A percentile compares a stretch with the other conserved stretches of the same genome.
Conservation (phyloP, 805 yeast genomes). For the Metschnikowia sp. region DNA sequence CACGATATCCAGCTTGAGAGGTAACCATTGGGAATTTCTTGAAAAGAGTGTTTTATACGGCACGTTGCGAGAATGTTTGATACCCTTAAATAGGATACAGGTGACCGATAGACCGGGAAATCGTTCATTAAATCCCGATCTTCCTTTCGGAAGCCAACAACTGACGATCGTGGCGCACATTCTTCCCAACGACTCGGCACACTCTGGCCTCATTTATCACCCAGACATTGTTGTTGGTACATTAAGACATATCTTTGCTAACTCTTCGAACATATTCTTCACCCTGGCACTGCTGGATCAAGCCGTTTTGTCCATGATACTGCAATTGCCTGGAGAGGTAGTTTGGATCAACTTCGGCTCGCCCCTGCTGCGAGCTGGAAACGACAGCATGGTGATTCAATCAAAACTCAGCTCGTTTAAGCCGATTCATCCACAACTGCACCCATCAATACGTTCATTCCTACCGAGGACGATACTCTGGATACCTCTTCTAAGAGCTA, state of each 20-base stretch:
- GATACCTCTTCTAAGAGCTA: slow-evolving; percentile 19
- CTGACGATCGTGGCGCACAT: slow-evolving; percentile 1
- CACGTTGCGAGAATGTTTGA: slow-evolving; percentile 4
- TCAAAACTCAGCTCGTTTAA: slow-evolving; percentile 1
- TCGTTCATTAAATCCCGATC: slow-evolving; percentile 3
- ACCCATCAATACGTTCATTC: neutral
- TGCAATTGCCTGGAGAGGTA: neutral
- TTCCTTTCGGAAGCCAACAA: slow-evolving; percentile 3
- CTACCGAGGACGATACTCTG: slow-evolving; percentile 14
- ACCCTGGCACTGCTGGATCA: slow-evolving; percentile 7
- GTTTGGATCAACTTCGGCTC: slow-evolving; percentile 7
- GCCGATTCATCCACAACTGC: neutral
- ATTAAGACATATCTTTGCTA: slow-evolving; percentile 5
- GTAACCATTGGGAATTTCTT: slow-evolving; percentile 8
- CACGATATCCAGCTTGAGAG: slow-evolving; percentile 16
- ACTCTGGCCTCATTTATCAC: slow-evolving; percentile 11
- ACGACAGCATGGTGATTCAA: slow-evolving; percentile 1
- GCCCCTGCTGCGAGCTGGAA: neutral
- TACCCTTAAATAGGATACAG: slow-evolving; percentile 8
- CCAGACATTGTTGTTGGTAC: slow-evolving; percentile 4
- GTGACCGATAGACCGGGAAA: neutral
- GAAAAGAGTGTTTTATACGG: slow-evolving; percentile 7
- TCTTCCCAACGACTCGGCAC: neutral
- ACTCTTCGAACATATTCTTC: slow-evolving; percentile 10
- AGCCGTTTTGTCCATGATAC: neutral